Conservation (phyloP, 768 basidiomycete genomes). For the Amanita pseudoporphyria region DNA sequence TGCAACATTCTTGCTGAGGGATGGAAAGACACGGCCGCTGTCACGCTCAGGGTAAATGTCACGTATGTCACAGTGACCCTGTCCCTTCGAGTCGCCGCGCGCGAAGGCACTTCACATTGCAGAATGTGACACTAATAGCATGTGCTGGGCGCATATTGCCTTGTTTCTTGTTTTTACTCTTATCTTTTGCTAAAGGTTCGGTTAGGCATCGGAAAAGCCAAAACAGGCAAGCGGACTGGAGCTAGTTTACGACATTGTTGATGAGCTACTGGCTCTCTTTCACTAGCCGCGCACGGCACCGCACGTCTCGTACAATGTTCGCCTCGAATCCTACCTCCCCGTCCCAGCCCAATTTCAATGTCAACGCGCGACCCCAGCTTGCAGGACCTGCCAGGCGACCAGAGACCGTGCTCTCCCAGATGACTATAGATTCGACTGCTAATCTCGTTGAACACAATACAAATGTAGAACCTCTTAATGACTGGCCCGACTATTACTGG, state of each 20-base stretch:
- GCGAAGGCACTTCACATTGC: too few relatives aligned
- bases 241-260: background rate
- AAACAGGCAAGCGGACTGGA: conserved; percentile 6
- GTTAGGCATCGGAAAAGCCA: background rate
- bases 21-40: conserved; percentile 14
- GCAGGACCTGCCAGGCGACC: background rate
- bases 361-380: background rate
- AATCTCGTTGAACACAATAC: conserved; percentile 14
- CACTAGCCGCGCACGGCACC: background rate
- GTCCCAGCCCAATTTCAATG: background rate
- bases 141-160: too few relatives aligned
- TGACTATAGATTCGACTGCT: conserved; percentile 10
- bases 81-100: background rate
- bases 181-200: conserved; percentile 2
- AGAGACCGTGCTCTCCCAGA: conserved; percentile 10
- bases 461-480: conserved; percentile 9
- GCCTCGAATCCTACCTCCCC: background rate
- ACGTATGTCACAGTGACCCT: conserved; percentile 16
- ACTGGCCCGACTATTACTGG: conserved; percentile 16
- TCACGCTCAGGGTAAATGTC: conserved; percentile 11
- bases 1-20: conserved; percentile 30
- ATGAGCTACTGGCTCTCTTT: background rate
- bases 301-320: background rate
- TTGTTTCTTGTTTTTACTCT: too few relatives aligned
- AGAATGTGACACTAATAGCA: too few relatives aligned